These are phyloP conservation scores for Russula vinacea DNA, from an alignment of 768 basidiomycete genomes.

Conservation along the genomic window DNA sequence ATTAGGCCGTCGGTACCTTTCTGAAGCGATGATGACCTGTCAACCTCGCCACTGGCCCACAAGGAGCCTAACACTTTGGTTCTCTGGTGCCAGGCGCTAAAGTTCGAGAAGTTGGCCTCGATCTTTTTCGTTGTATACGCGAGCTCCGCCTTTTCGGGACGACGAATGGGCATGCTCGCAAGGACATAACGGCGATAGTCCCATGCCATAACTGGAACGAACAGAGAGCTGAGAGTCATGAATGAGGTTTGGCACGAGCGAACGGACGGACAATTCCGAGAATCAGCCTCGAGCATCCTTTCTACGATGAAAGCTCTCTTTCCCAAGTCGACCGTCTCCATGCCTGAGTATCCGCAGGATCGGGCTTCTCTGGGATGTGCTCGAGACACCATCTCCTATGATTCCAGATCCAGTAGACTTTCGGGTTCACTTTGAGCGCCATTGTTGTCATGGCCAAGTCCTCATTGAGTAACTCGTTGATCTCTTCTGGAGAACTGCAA, in stretches of 20 bases:
- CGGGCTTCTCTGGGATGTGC: slow-evolving; percentile 74
- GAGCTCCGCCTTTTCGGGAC: slow-evolving; percentile 64
- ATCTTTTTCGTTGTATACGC: slow-evolving; percentile 88
- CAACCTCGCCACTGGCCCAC: slow-evolving; percentile 57
- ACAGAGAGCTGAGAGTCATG: slow-evolving; percentile 10
- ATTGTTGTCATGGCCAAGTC: slow-evolving; percentile 81
- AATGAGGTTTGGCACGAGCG: not conserved
- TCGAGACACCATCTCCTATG: slow-evolving; percentile 94
- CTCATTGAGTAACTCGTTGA: slow-evolving; percentile 59
- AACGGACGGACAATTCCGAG: slow-evolving; percentile 78
- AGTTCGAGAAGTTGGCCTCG: slow-evolving; percentile 91
- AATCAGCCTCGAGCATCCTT: slow-evolving; percentile 86
- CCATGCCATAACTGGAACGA: slow-evolving; percentile 82
- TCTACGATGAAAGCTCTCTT: slow-evolving; percentile 85
- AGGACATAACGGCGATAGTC: slow-evolving; percentile 87
- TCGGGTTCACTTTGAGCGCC: slow-evolving; percentile 81
- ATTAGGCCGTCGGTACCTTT: slow-evolving; percentile 49
- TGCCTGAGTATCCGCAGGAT: slow-evolving; percentile 46
- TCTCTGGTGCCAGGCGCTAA: slow-evolving; percentile 98
- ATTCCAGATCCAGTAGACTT: slow-evolving; percentile 99
- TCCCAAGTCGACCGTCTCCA: slow-evolving; percentile 86
- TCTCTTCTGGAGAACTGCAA: slow-evolving; percentile 55
- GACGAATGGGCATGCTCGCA: slow-evolving; percentile 57
- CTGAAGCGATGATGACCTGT: slow-evolving; percentile 56
- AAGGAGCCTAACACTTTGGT: slow-evolving; percentile 71